phyloP scores from a whole-genome alignment of 139 green algal genomes.

The Coccomyxa sp. region DNA sequence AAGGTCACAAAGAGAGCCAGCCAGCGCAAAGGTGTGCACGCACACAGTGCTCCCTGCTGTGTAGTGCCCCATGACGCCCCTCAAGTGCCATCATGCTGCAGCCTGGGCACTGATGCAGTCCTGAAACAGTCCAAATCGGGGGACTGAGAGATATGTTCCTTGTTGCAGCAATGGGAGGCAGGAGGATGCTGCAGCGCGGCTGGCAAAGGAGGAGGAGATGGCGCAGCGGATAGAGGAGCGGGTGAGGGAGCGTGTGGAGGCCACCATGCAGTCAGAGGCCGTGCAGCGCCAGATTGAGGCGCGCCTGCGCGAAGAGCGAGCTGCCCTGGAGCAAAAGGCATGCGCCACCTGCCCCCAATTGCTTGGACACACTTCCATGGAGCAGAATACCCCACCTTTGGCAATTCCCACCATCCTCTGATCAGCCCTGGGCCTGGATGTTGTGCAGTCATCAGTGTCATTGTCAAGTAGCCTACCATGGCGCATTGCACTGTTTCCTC shows the following conservation, averaged over 20 bases:
- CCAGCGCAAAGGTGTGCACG: background rate
- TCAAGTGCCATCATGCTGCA: background rate
- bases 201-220: constrained; percentile 27
- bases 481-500: too few species aligned
- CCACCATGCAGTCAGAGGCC: constrained; percentile 17
- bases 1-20: background rate
- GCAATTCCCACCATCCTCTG: too few species aligned
- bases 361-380: background rate
- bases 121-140: background rate
- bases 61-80: background rate
- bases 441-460: too few species aligned
- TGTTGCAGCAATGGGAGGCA: background rate
- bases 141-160: too few species aligned
- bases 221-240: constrained; percentile 21
- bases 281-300: constrained; percentile 18
- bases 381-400: too few species aligned
- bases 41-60: background rate
- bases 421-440: too few species aligned
- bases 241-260: constrained; percentile 23
- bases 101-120: background rate
- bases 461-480: too few species aligned
- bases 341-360: background rate
- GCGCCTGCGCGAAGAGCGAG: constrained; percentile 28
- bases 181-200: constrained; percentile 17
- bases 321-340: constrained; percentile 34